These are phyloP conservation scores for Colletotrichum sp. DNA, from an alignment of 2,329 filamentous ascomycete species.

Conservation along the genomic window DNA sequence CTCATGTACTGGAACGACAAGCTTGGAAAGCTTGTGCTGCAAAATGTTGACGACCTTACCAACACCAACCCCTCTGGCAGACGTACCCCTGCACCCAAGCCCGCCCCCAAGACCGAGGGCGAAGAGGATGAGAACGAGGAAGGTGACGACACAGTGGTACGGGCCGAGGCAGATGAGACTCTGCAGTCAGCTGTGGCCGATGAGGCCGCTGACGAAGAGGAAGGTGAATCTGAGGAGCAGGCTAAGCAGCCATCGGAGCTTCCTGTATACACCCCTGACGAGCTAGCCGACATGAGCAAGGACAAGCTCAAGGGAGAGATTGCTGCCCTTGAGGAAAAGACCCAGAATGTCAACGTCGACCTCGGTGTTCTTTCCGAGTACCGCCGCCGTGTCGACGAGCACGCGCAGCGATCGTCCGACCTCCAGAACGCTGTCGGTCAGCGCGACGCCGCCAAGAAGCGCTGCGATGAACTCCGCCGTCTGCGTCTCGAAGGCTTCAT, in stretches of 20 bases:
- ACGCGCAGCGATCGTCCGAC: conserved; percentile 81
- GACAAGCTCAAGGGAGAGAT: conserved; percentile 66
- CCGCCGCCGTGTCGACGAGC: conserved; percentile 82
- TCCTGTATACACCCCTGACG: conserved; percentile 77
- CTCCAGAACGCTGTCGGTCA: conserved; percentile 77
- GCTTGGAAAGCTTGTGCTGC: conserved; percentile 79
- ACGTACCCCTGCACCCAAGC: not conserved
- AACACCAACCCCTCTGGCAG: conserved; percentile 35
- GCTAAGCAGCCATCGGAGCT: conserved; percentile 60
- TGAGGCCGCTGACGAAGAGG: conserved; percentile 24
- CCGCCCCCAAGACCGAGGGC: conserved; percentile 19
- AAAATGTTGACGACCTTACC: conserved; percentile 76
- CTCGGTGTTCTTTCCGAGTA: conserved; percentile 89
- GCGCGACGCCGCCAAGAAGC: conserved; percentile 88
- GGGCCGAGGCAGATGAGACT: conserved; percentile 12
- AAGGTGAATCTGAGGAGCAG: conserved; percentile 22
- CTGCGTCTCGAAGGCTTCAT: conserved; percentile 96
- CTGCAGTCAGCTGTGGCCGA: conserved; percentile 25
- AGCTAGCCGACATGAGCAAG: conserved; percentile 70
- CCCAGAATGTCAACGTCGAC: conserved; percentile 86
- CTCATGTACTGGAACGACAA: conserved; percentile 90
- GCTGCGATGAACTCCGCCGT: conserved; percentile 89
- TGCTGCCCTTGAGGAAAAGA: conserved; percentile 69
- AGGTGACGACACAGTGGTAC: conserved; percentile 24
- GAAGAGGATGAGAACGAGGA: conserved; percentile 24